Percentiles rank a stretch among this genome's conserved stretches.
Evolutionary conservation across 1,284 basidiomycete species (phyloP).

Genomic region (Trichosporon asahii): DNA sequence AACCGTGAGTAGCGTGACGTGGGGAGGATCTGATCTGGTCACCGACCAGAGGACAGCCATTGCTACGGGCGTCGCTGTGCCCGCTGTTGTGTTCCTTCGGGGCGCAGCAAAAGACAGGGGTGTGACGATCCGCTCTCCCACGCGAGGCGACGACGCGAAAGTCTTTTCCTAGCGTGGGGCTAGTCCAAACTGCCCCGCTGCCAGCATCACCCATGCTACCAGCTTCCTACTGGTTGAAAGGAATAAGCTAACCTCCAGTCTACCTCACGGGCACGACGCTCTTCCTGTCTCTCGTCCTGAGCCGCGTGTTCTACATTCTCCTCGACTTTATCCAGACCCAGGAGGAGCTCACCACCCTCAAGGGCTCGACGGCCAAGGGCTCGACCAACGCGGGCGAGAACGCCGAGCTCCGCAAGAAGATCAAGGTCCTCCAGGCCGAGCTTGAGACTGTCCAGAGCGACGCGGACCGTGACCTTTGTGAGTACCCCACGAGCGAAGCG

Average conservation of each 20-base stretch:
- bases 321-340: slow-evolving; percentile 86
- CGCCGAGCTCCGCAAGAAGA: slow-evolving; percentile 60
- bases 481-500: slow-evolving; percentile 36
- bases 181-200: neutral
- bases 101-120: neutral
- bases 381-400: slow-evolving; percentile 47
- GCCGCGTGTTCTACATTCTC: slow-evolving; percentile 85
- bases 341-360: slow-evolving; percentile 78
- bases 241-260: slow-evolving; percentile 52
- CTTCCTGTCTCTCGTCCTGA: slow-evolving; percentile 88
- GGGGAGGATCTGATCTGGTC: neutral
- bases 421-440: slow-evolving; percentile 65
- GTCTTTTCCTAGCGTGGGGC: neutral
- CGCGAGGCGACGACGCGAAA: neutral
- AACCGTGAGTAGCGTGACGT: slow-evolving; percentile 47
- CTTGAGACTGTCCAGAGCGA: slow-evolving; percentile 56
- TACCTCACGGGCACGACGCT: slow-evolving; percentile 91
- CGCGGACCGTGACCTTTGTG: slow-evolving; percentile 65
- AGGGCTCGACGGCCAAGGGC: slow-evolving; percentile 59
- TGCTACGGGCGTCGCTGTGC: too few species aligned
- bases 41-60: neutral
- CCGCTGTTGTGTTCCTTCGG: neutral
- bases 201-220: too few species aligned
- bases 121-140: neutral
- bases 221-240: too few species aligned